Percentiles rank a stretch among this genome's conserved stretches.
These are phyloP conservation scores for Conringia planisiliqua DNA, from an alignment of 345 rosid genomes.

Conservation along the genomic window DNA sequence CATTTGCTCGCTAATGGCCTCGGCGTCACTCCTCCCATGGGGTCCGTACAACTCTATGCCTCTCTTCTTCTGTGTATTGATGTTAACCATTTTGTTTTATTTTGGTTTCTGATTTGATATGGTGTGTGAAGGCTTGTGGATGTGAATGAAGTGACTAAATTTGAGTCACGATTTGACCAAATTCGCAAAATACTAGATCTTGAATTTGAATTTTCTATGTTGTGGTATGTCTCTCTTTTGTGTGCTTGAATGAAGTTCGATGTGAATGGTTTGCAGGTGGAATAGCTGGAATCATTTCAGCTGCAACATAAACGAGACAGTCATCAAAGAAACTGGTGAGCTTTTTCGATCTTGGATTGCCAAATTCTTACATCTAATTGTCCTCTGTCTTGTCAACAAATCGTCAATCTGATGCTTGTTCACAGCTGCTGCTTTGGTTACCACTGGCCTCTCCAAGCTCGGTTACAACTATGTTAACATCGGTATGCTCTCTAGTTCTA, in stretches of 20 bases:
- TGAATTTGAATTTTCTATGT: too few relatives aligned
- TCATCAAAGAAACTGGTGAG: slow-evolving; percentile 73
- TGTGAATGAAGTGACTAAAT: background rate
- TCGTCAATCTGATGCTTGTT: background rate
- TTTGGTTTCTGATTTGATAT: background rate
- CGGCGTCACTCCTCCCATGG: slow-evolving; percentile 79
- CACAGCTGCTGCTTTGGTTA: slow-evolving; percentile 73
- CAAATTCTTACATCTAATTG: too few relatives aligned
- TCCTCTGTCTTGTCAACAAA: background rate
- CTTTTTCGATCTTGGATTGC: too few relatives aligned
- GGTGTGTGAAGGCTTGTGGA: background rate
- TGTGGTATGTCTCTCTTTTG: background rate
- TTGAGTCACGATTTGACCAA: background rate
- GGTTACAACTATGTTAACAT: slow-evolving; percentile 84
- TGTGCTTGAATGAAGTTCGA: slow-evolving; percentile 11
- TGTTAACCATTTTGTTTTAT: background rate
- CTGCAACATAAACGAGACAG: slow-evolving; percentile 59
- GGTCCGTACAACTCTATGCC: slow-evolving; percentile 31
- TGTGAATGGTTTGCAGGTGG: slow-evolving; percentile 58
- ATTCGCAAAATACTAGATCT: background rate
- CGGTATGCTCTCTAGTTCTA: slow-evolving; percentile 37
- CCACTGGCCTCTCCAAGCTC: slow-evolving; percentile 73
- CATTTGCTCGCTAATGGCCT: slow-evolving; percentile 59
- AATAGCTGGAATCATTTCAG: slow-evolving; percentile 92
- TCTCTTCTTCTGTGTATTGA: background rate